phyloP scores from a whole-genome alignment of 495 filamentous ascomycete species.

The Cryomyces antarcticus region DNA sequence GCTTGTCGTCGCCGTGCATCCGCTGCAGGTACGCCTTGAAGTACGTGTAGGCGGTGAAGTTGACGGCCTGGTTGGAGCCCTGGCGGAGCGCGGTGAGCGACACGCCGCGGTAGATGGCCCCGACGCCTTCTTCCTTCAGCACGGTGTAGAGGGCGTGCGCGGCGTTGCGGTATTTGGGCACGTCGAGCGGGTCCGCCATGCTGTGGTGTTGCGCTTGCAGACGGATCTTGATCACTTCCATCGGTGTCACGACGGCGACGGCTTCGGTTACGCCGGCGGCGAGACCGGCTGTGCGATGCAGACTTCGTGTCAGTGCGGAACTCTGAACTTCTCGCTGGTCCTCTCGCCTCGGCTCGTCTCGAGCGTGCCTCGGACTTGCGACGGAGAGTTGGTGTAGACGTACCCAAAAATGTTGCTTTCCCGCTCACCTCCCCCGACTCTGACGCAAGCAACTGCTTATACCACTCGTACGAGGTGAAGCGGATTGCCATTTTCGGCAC shows the following conservation, averaged over 20 bases:
- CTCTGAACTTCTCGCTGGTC: too few relatives aligned
- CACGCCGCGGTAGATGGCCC: conserved; percentile 78
- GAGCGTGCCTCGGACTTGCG: too few relatives aligned
- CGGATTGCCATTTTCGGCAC: conserved; percentile 99
- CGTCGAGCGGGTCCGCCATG: conserved; percentile 77
- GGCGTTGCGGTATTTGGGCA: conserved; percentile 93
- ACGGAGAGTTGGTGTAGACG: conserved; percentile 8
- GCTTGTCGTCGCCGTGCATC: conserved; percentile 33
- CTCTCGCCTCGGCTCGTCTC: too few relatives aligned
- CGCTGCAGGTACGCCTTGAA: conserved; percentile 61
- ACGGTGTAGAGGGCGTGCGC: conserved; percentile 91
- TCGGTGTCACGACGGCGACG: conserved; percentile 85
- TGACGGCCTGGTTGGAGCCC: conserved; percentile 89
- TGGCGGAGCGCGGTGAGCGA: conserved; percentile 83
- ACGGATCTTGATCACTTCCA: conserved; percentile 98
- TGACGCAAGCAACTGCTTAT: conserved; percentile 66
- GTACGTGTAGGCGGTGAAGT: conserved; percentile 96
- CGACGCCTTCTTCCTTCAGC: conserved; percentile 70
- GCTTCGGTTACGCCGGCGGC: conserved; percentile 89
- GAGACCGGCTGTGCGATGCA: conserved; percentile 44
- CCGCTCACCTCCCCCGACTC: conserved; percentile 46
- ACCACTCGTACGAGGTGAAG: conserved; percentile 92
- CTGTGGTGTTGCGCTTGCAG: conserved; percentile 93
- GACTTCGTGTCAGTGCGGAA: too few relatives aligned
- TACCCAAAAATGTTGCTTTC: conserved; percentile 63